Percentiles rank a stretch among this genome's conserved stretches.
Evolutionary conservation across 2,329 filamentous ascomycete species (phyloP).

Genomic region (Ambrosiella beaveri): DNA sequence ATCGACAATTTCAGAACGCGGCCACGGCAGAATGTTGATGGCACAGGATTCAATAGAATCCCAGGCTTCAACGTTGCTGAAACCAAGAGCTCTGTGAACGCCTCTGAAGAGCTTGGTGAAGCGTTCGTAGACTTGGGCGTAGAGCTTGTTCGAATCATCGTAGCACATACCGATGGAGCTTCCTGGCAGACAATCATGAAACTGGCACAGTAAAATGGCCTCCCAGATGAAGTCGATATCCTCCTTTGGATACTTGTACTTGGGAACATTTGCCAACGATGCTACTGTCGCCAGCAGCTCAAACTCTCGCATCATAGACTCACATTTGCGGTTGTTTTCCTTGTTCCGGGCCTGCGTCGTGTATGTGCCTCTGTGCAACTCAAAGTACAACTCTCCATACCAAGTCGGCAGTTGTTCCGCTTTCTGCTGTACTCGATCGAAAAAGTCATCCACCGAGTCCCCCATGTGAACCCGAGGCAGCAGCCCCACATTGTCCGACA

Average conservation of each 20-base stretch:
- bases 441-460: conserved; percentile 84
- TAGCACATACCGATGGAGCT: conserved; percentile 98
- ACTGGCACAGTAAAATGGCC: conserved; percentile 76
- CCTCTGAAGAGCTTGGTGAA: conserved; percentile 56
- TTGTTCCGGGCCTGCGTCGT: conserved; percentile 98
- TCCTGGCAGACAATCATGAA: conserved; percentile 91
- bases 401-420: conserved; percentile 70
- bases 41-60: too few relatives aligned
- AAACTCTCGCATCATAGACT: conserved; percentile 70
- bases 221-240: conserved; percentile 97
- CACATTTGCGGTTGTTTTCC: conserved; percentile 73
- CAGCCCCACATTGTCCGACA: conserved; percentile 70
- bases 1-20: too few relatives aligned
- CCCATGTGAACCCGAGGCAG: conserved; percentile 82
- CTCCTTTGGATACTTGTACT: conserved; percentile 85
- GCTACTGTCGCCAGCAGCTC: conserved; percentile 78
- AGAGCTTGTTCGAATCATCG: conserved; percentile 82
- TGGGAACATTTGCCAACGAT: conserved; percentile 51
- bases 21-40: too few relatives aligned
- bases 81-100: conserved; percentile 48
- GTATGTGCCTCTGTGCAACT: conserved; percentile 91
- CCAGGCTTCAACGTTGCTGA: conserved; percentile 19
- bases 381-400: conserved; percentile 97
- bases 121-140: conserved; percentile 63
- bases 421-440: conserved; percentile 68